phyloP scores from a whole-genome alignment of 2,329 filamentous ascomycete species.

The Penicillium sp. region DNA sequence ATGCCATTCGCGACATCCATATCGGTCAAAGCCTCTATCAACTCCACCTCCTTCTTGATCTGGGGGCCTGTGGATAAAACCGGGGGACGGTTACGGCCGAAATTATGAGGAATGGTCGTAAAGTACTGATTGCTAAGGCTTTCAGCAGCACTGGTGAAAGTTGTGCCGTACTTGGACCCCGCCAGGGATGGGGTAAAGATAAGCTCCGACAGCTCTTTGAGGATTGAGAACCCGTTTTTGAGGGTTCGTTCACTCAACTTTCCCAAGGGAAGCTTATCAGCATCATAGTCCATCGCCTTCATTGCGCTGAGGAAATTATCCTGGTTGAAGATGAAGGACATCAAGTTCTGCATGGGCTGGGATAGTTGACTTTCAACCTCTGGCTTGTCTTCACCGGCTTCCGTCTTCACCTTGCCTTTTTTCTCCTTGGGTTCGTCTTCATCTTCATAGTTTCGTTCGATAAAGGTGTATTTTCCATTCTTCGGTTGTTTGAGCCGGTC shows the following conservation, averaged over 20 bases:
- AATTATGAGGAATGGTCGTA: slow-evolving; percentile 78
- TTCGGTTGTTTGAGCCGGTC: slow-evolving; percentile 56
- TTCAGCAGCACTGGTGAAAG: slow-evolving; percentile 54
- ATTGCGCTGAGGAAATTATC: slow-evolving; percentile 67
- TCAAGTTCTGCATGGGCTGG: slow-evolving; percentile 66
- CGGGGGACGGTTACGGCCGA: slow-evolving; percentile 74
- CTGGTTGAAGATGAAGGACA: slow-evolving; percentile 83
- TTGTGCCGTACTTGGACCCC: slow-evolving; percentile 46
- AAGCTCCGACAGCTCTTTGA: slow-evolving; percentile 74
- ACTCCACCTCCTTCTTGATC: slow-evolving; percentile 76
- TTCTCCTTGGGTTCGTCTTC: slow-evolving; percentile 59
- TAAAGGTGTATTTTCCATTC: slow-evolving; percentile 71
- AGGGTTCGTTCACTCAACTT: slow-evolving; percentile 83
- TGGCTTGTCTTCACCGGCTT: slow-evolving; percentile 40
- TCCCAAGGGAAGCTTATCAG: slow-evolving; percentile 76
- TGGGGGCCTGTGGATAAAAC: slow-evolving; percentile 61
- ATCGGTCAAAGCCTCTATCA: slow-evolving; percentile 79
- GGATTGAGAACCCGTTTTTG: slow-evolving; percentile 71
- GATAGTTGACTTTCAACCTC: slow-evolving; percentile 62
- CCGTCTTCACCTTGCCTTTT: slow-evolving; percentile 50
- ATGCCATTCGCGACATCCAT: slow-evolving; percentile 83
- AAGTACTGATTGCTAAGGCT: slow-evolving; percentile 78
- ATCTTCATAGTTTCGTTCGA: slow-evolving; percentile 76
- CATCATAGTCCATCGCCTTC: slow-evolving; percentile 50
- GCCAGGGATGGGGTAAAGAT: slow-evolving; percentile 61